Base-by-base conservation (phyloP, 306 rosid genomes). In the Quercus berberidifolia region DNA sequence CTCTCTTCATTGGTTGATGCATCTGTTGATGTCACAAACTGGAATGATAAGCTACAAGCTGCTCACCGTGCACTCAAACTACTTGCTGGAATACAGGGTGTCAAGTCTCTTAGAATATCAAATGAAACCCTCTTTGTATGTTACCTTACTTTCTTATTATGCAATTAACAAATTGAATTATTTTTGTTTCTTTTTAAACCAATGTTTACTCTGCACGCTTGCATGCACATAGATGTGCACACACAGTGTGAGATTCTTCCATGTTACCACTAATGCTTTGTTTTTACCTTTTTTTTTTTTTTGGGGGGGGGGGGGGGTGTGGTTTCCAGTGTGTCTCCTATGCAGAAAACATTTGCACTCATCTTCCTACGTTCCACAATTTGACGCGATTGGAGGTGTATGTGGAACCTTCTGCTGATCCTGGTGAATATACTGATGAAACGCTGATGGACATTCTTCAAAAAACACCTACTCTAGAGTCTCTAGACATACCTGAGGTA, bases 361-460 rank as follows among this genome's bases (percentile, higher is more conserved):
- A 71, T 19, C 63, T 71, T 71, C 75, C 75, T 8, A 13, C 28
- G 3, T 82, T 82, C 77, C 28, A 63, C 65, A 76, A 76, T 71
- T 71, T 71, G 78, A 81, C 60, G 12, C 74, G 26, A 52, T 67
- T 76, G 55, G 17, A 17, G 20, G 71, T 82, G 81, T 38, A 38
- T 38, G 46, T 38, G 46, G 46, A 38, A 38, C 3, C 0, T 52
- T 73, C 0, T 13, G 51, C 33, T 58, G 3, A 4, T 13, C 6
- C 0, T 4, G 21, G 72, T 11, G 17, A 49, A 49, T 28, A 1
- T 54, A 77, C 75, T 21, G 43, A 18, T 33, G 55, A 38, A 14
- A 30, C 14, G 10, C 21, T 82, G 55, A 64, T 73, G 74, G 55
- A 63, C 65, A 77, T 82, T 82, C 85, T 77, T 65, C 64, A 58